Evolutionary conservation across 345 rosid genomes (phyloP).

Genomic region (Eucalyptus sp.): DNA sequence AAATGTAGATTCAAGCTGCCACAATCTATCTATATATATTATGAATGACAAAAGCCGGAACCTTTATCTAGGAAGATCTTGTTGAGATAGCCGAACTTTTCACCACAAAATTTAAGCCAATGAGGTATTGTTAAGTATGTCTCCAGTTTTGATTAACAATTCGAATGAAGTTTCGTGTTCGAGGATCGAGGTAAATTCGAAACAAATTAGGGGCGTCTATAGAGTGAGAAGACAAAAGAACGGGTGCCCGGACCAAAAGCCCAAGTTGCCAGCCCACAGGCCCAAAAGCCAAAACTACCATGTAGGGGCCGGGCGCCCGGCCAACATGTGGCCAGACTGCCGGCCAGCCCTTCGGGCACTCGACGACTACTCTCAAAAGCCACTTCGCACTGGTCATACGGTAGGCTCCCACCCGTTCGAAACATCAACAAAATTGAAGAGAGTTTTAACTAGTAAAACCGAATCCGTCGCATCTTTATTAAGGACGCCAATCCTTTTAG

Average conservation of each 20-base stretch:
- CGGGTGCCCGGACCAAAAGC: neutral
- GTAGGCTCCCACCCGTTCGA: neutral
- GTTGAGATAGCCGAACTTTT: neutral
- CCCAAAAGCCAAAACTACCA: neutral
- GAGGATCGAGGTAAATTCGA: rapidly evolving
- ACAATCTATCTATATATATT: neutral
- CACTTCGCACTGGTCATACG: neutral
- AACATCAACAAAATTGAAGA: neutral
- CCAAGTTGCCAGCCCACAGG: neutral
- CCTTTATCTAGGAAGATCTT: neutral
- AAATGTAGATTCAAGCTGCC: neutral
- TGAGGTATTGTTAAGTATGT: neutral
- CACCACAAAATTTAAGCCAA: neutral
- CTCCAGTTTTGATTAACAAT: neutral
- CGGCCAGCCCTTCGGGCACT: neutral
- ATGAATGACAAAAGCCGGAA: neutral
- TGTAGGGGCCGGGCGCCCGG: neutral
- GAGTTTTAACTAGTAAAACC: neutral
- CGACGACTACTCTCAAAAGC: neutral
- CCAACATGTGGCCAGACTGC: neutral
- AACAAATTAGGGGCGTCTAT: neutral
- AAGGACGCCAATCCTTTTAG: neutral
- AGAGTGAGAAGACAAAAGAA: neutral
- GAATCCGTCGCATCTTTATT: neutral
- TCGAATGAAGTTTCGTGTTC: neutral